Conservation (phyloP, 352 stramenopile genomes). For the Phytophthora hybrid region DNA sequence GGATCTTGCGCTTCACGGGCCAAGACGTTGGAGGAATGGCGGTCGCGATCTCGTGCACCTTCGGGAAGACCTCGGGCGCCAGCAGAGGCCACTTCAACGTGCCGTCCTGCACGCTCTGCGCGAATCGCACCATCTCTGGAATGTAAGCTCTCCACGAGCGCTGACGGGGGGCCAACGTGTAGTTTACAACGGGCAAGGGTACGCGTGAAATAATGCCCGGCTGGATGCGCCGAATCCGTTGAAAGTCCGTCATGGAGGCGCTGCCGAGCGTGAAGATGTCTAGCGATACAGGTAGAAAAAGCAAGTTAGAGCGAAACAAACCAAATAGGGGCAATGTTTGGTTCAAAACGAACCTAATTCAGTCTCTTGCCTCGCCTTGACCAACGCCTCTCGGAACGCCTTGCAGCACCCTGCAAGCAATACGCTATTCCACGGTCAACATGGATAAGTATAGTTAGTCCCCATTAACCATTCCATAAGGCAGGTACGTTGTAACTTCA, state of each 20-base stretch:
- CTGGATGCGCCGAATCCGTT: conserved; percentile 56
- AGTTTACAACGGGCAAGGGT: conserved; percentile 69
- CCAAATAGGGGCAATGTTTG: not conserved
- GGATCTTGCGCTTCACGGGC: conserved; percentile 53
- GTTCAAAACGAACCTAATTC: conserved; percentile 55
- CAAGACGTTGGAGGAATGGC: conserved; percentile 46
- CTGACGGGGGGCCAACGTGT: conserved; percentile 62
- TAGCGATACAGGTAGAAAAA: conserved; percentile 32
- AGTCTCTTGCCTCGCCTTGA: conserved; percentile 50
- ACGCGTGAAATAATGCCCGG: conserved; percentile 58
- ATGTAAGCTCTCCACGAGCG: conserved; percentile 56
- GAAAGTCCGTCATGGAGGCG: conserved; percentile 76
- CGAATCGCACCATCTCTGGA: conserved; percentile 59
- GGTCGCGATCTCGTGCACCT: conserved; percentile 47
- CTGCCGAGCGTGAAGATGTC: conserved; percentile 81
- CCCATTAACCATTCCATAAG: not conserved
- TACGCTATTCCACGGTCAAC: conserved; percentile 40
- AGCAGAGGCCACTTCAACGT: conserved; percentile 67
- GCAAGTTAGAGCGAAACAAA: conserved; percentile 1
- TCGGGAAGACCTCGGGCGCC: conserved; percentile 56
- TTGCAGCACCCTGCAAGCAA: conserved; percentile 71
- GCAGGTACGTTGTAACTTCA: not conserved
- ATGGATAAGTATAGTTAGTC: not conserved
- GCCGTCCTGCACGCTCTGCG: conserved; percentile 59
- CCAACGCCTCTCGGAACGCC: conserved; percentile 56